Evolutionary conservation across 2,329 filamentous ascomycete species (phyloP).

Genomic region (Aspergillus ochraceus): DNA sequence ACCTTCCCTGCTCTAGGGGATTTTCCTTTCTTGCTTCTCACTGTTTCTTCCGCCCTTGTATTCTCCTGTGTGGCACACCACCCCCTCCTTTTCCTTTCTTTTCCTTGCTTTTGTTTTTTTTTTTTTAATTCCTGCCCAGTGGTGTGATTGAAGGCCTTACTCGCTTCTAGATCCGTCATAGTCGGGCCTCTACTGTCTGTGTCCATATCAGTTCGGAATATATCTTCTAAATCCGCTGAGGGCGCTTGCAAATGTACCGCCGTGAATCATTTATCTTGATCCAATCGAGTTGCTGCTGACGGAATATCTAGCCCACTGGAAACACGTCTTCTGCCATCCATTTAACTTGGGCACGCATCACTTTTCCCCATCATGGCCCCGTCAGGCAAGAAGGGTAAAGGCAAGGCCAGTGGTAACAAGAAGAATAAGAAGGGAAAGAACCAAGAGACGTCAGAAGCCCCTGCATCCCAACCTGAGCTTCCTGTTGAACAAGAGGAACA

Average conservation of each 20-base stretch:
- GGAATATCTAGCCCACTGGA: conserved; percentile 29
- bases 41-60: conserved; percentile 18
- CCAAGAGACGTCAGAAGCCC: conserved; percentile 29
- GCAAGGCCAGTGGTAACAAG: conserved; percentile 29
- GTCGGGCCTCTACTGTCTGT: conserved; percentile 18
- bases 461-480: conserved; percentile 25
- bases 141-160: conserved; percentile 15
- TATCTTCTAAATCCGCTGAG: conserved; percentile 31
- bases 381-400: conserved; percentile 32
- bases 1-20: conserved; percentile 12
- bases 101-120: conserved; percentile 3
- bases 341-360: conserved; percentile 34
- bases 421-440: conserved; percentile 37
- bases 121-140: conserved; percentile 10
- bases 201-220: conserved; percentile 29
- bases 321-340: conserved; percentile 29
- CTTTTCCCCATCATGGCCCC: conserved; percentile 28
- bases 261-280: conserved; percentile 24
- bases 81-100: conserved; percentile 17
- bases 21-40: conserved; percentile 18
- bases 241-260: conserved; percentile 33
- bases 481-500: conserved; percentile 23
- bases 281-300: conserved; percentile 31
- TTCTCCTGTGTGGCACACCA: background rate
- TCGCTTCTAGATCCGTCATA: conserved; percentile 18